Evolutionary conservation across 148 eudicot genomes (phyloP).

Genomic region (Rhododendron ferrugineum): DNA sequence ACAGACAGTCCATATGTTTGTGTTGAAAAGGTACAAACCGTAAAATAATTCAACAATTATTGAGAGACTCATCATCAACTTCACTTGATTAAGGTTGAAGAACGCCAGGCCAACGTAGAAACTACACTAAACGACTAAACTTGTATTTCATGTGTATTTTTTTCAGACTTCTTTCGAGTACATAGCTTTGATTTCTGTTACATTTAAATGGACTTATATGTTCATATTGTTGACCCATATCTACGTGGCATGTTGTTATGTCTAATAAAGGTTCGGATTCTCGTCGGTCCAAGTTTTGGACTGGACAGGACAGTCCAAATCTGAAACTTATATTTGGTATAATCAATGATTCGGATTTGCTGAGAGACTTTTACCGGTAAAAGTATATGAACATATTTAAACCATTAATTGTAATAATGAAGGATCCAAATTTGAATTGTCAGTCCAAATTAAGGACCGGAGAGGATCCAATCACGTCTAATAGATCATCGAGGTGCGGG

Average conservation of each 20-base stretch:
- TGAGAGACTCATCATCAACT: not conserved
- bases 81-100: too few relatives aligned
- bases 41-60: too few relatives aligned
- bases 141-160: not conserved
- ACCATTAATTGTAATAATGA: not conserved
- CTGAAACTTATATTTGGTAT: too few relatives aligned
- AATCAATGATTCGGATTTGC: too few relatives aligned
- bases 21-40: not conserved
- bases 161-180: not conserved
- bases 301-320: not conserved
- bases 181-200: too few relatives aligned
- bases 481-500: not conserved
- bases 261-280: not conserved
- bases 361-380: too few relatives aligned
- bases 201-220: too few relatives aligned
- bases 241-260: not conserved
- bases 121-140: too few relatives aligned
- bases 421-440: not conserved
- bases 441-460: too few relatives aligned
- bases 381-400: too few relatives aligned
- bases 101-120: too few relatives aligned
- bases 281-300: not conserved
- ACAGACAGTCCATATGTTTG: not conserved
- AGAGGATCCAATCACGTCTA: too few relatives aligned
- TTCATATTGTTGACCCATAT: not conserved